Conservation (phyloP, 257 asterid genomes). For the Plantago ovata region DNA sequence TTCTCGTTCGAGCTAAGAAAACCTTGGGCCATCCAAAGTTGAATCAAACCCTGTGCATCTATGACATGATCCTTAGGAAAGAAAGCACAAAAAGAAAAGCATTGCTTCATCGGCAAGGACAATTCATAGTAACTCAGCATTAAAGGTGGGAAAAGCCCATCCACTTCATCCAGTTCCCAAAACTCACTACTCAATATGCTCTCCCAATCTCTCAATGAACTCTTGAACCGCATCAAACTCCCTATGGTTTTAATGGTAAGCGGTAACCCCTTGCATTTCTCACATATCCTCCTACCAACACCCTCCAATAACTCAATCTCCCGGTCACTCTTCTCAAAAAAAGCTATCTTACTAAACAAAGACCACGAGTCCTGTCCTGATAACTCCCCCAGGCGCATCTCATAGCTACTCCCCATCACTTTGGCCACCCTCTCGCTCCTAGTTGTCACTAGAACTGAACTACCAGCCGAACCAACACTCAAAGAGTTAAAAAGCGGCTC, state of each 20-base stretch:
- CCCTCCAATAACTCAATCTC: slow-evolving; percentile 24
- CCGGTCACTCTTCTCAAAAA: slow-evolving; percentile 20
- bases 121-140: slow-evolving; percentile 48
- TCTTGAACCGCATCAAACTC: slow-evolving; percentile 36
- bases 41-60: slow-evolving; percentile 34
- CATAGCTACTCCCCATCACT: slow-evolving; percentile 36
- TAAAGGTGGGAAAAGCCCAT: slow-evolving; percentile 37
- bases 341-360: slow-evolving; percentile 36
- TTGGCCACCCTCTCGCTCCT: slow-evolving; percentile 37
- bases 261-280: slow-evolving; percentile 45
- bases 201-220: slow-evolving; percentile 31
- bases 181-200: slow-evolving; percentile 35
- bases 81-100: slow-evolving; percentile 45
- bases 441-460: slow-evolving; percentile 41
- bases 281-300: slow-evolving; percentile 34
- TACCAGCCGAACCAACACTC: slow-evolving; percentile 36
- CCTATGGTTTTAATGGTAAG: slow-evolving; percentile 38
- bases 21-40: slow-evolving; percentile 63
- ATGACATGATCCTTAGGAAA: slow-evolving; percentile 42
- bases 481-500: slow-evolving; percentile 45
- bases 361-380: slow-evolving; percentile 35
- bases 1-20: slow-evolving; percentile 26
- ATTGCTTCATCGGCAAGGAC: slow-evolving; percentile 35
- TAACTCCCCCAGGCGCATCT: slow-evolving; percentile 29
- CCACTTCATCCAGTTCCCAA: slow-evolving; percentile 37